Evolutionary conservation across 2,329 filamentous ascomycete species (phyloP), one percentile per base, ranked within the genome.

Genomic region (Pseudogymnoascus sp.): DNA sequence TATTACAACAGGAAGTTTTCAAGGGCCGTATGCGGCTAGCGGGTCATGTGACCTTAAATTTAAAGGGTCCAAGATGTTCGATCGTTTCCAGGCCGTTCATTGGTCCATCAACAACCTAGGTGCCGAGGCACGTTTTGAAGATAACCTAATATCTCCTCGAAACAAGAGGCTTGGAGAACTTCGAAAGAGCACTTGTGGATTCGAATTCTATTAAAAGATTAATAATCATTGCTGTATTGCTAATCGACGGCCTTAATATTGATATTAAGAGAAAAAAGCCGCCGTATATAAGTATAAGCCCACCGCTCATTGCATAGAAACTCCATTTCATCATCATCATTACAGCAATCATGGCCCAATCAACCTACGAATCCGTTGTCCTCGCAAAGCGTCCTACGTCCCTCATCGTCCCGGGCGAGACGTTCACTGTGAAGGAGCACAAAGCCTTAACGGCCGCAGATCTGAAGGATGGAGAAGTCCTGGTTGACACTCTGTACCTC

Each of bases 391-490:
- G 88, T 60, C 88, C 88, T 8, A 79, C 75, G 62, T 78, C 74
- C 62, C 75, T 79, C 65, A 86, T 91, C 73, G 73, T 89, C 63
- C 83, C 85, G 2, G 86, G 86, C 65, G 75, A 84, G 72, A 90
- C 88, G 12, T 90, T 91, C 75, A 76, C 75, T 40, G 70, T 80
- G 37, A 80, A 84, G 69, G 77, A 76, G 57, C 75, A 78, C 1
- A 77, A 82, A 1, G 78, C 83, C 3, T 73, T 79, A 5, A 69
- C 72, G 1, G 74, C 76, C 40, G 69, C 72, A 1, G 78, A 83
- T 65, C 78, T 88, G 45, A 80, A 86, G 72, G 81, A 86, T 77
- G 86, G 86, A 67, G 77, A 90, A 71, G 78, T 90, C 63, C 79
- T 91, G 61, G 74, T 84, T 51, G 81, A 84, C 73, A 73, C 74